These are phyloP conservation scores for Fusarium brevicatenulatum DNA, from an alignment of 2,329 filamentous ascomycete genomes.

Conservation along the genomic window DNA sequence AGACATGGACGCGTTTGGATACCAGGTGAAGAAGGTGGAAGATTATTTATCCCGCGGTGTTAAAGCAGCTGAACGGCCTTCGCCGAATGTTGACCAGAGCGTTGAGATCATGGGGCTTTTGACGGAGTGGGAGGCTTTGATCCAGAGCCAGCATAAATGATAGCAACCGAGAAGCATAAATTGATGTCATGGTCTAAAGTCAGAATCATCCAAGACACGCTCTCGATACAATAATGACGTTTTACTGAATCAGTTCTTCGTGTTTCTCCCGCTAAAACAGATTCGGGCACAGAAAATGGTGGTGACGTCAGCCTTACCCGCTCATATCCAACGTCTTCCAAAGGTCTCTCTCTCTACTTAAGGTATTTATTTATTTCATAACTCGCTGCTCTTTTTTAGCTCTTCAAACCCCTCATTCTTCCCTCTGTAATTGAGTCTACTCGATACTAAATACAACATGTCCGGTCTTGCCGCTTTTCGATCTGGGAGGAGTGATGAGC, in stretches of 20 bases:
- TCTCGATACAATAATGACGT: background rate
- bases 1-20: conserved; percentile 1
- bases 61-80: background rate
- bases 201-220: background rate
- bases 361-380: background rate
- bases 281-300: background rate
- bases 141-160: background rate
- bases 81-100: conserved; percentile 11
- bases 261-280: background rate
- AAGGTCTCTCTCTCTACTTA: background rate
- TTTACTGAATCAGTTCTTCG: background rate
- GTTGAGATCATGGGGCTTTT: conserved; percentile 13
- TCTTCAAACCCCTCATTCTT: background rate
- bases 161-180: background rate
- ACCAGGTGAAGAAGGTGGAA: conserved; percentile 10
- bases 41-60: background rate
- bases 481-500: background rate
- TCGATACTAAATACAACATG: background rate
- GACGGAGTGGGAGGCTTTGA: conserved; percentile 10
- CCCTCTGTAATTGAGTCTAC: fast-evolving
- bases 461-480: conserved; percentile 1
- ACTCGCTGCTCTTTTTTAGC: background rate
- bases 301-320: background rate
- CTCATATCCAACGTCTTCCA: background rate
- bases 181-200: background rate